Evolutionary conservation across 495 filamentous ascomycete species (phyloP), one percentile per base, ranked within the genome.

Genomic region (Oleoguttula mirabilis): DNA sequence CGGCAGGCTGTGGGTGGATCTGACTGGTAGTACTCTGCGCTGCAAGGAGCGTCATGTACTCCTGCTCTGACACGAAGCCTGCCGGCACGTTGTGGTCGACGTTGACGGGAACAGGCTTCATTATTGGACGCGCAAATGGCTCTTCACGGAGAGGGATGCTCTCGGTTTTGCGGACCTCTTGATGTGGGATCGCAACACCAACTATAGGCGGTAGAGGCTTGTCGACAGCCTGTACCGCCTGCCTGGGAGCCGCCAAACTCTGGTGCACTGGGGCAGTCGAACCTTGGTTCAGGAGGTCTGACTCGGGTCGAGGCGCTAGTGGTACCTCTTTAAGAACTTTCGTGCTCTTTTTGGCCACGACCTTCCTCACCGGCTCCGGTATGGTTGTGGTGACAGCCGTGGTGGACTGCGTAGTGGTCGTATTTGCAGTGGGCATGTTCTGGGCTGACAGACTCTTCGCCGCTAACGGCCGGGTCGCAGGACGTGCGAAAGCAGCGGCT

Each of bases 301-400:
- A 10, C 21, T 40, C 39, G 2, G 48, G 43, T 22, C 66, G 10
- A 15, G 10, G 16, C 25, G n/a, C 25, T 7, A 28, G 7, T n/a
- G 25, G 57, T 11, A 54, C 52, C 56, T 83, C 85, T 50, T 77
- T 78, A 62, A 83, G 87, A 23, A 92, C 68, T 15, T 61, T 54
- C 16, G 77, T 77, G 43, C 59, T 64, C 32, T 73, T 77, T 65
- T 81, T 86, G 34, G 66, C 61, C n/a, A 66, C 39, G 14, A 60
- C 55, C 44, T 76, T 78, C 32, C 40, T 52, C 3, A 40, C 32
- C 22, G 36, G 43, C 39, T 51, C 48, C 19, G 36, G 37, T 33
- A 12, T 34, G 7, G 8, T 10, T 8, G 4, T 25, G 4, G 27
- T n/a, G 25, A 28, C 25, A 28, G n/a, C 2, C 4, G 3, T 28